Conservation (phyloP, 2,329 filamentous ascomycete species). For the Fusarium miscanthi region DNA sequence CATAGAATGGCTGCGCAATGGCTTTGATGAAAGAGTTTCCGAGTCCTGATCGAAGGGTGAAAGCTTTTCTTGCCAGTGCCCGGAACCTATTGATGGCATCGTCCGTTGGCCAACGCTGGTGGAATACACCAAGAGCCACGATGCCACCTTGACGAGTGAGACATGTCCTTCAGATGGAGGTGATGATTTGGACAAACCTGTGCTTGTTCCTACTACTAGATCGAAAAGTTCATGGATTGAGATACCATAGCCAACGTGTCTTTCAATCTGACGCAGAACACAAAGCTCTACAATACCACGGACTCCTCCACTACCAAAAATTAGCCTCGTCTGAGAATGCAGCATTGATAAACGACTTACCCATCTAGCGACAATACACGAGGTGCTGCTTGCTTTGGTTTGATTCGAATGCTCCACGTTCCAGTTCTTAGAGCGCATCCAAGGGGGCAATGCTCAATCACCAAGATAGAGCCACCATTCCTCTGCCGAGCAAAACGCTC, state of each 20-base stretch:
- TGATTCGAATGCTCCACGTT: constrained; percentile 21
- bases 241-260: background rate
- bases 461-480: background rate
- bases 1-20: constrained; percentile 13
- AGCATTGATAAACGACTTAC: rapidly evolving
- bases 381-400: constrained; percentile 9
- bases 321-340: rapidly evolving
- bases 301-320: constrained; percentile 6
- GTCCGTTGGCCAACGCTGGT: background rate
- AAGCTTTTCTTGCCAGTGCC: background rate
- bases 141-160: constrained; percentile 5
- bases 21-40: background rate
- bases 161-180: rapidly evolving
- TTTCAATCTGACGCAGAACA: constrained; percentile 1
- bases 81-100: background rate
- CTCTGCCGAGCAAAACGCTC: background rate
- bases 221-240: constrained; percentile 26
- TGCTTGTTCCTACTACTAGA: constrained; percentile 27
- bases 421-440: constrained; percentile 3
- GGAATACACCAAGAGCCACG: constrained; percentile 15
- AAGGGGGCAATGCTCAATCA: background rate
- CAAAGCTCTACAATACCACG: constrained; percentile 14
- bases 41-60: background rate
- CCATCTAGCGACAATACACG: constrained; percentile 18
- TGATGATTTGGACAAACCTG: background rate